phyloP scores from a whole-genome alignment of 176 grass and related monocot genomes.

The Aegilops bicornis region DNA sequence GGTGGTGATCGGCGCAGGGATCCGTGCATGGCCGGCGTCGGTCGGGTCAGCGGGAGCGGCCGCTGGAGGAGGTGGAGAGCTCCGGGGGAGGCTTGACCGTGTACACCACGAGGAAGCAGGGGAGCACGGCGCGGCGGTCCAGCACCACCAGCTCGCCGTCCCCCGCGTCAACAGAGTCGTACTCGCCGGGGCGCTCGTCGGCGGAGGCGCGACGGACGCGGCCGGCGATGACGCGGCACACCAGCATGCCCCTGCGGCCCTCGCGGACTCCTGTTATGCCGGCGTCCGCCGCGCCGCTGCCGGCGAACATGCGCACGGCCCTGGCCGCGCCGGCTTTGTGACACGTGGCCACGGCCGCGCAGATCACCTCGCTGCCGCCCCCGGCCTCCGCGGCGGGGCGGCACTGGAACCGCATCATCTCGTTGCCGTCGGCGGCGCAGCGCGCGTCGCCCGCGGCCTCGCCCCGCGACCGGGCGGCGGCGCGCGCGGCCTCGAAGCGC shows the following conservation, averaged over 20 bases:
- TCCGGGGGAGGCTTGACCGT: background rate
- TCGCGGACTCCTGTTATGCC: background rate
- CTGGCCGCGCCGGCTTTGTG: background rate
- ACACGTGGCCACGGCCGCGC: conserved; percentile 9
- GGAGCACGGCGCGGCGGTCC: conserved; percentile 40
- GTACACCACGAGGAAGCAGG: conserved; percentile 42
- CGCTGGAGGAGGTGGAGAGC: background rate
- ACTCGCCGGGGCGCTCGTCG: background rate
- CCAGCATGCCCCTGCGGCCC: conserved; percentile 42
- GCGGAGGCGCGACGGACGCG: background rate
- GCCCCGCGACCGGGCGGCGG: background rate
- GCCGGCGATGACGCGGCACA: conserved; percentile 51
- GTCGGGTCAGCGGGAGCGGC: background rate
- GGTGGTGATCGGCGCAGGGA: background rate
- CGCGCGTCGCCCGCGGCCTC: conserved; percentile 11
- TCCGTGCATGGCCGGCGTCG: background rate
- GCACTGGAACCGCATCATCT: conserved; percentile 61
- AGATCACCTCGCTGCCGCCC: conserved; percentile 7
- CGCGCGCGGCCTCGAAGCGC: conserved; percentile 40
- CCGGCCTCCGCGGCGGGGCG: conserved; percentile 7
- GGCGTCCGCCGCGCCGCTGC: conserved; percentile 40
- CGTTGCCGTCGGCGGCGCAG: conserved; percentile 56
- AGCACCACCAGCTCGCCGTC: conserved; percentile 29
- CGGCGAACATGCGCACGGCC: conserved; percentile 40
- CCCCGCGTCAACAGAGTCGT: conserved; percentile 33